phyloP scores from a whole-genome alignment of 1,139 yeast species.

The Blastobotrys capitulatus region DNA sequence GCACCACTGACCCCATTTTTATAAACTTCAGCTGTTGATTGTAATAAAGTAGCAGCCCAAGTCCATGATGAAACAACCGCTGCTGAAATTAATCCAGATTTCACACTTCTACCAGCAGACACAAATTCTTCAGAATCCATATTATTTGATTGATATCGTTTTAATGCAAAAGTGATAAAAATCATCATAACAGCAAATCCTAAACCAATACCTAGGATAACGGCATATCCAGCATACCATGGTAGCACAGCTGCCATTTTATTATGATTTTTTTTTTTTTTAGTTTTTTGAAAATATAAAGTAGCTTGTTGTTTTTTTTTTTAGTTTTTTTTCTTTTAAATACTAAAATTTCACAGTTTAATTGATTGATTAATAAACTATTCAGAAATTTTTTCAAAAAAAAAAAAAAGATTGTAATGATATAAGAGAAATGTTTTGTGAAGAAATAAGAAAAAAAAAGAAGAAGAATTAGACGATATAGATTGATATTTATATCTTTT shows the following conservation, averaged over 20 bases:
- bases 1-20: slow-evolving; percentile 74
- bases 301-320: neutral
- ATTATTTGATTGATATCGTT: slow-evolving; percentile 45
- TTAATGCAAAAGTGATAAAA: slow-evolving; percentile 45
- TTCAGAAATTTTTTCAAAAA: too few relatives aligned
- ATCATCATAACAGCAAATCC: slow-evolving; percentile 51
- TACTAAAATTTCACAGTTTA: too few relatives aligned
- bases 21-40: slow-evolving; percentile 73
- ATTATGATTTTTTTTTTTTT: neutral
- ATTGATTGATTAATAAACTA: too few relatives aligned
- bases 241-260: neutral
- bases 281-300: neutral
- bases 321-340: neutral
- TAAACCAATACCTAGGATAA: slow-evolving; percentile 82
- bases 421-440: too few relatives aligned
- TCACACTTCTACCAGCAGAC: slow-evolving; percentile 64
- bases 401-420: too few relatives aligned
- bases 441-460: too few relatives aligned
- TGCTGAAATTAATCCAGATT: slow-evolving; percentile 73
- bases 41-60: slow-evolving; percentile 83
- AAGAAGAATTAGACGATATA: too few relatives aligned
- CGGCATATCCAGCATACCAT: slow-evolving; percentile 81
- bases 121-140: slow-evolving; percentile 51
- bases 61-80: slow-evolving; percentile 94
- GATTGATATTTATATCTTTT: too few relatives aligned